Conservation (phyloP, 106 monocot species). For the Dendrobium officinale region DNA sequence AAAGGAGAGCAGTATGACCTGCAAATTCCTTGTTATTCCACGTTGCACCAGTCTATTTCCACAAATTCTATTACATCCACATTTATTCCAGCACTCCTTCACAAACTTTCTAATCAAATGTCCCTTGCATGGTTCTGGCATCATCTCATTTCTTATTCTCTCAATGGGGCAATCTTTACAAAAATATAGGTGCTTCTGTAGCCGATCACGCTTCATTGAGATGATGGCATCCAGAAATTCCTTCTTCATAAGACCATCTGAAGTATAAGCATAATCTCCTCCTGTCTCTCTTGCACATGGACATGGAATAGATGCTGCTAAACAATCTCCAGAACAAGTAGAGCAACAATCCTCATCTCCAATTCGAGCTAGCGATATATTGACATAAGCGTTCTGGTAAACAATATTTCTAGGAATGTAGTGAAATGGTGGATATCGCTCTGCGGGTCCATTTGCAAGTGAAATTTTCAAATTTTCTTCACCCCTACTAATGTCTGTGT, state of each 20-base stretch:
- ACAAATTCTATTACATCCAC: constrained; percentile 72
- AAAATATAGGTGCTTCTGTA: constrained; percentile 30
- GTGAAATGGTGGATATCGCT: constrained; percentile 40
- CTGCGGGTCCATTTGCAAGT: constrained; percentile 33
- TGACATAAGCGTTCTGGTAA: constrained; percentile 71
- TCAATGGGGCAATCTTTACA: constrained; percentile 79
- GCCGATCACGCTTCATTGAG: constrained; percentile 24
- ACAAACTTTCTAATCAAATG: constrained; percentile 64
- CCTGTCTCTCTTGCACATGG: constrained; percentile 83
- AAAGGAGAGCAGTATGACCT: constrained; percentile 22
- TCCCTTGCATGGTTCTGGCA: constrained; percentile 61
- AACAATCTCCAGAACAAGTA: constrained; percentile 68
- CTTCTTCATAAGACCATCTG: constrained; percentile 44
- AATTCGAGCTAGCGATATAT: constrained; percentile 76
- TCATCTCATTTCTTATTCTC: constrained; percentile 28
- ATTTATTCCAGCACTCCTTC: constrained; percentile 93
- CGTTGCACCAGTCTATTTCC: constrained; percentile 85
- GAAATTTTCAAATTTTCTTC: constrained; percentile 60
- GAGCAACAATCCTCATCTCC: constrained; percentile 87
- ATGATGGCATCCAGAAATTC: constrained; percentile 61
- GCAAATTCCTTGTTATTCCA: constrained; percentile 62
- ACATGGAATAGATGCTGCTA: constrained; percentile 59
- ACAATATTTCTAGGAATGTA: constrained; percentile 62
- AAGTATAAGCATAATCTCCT: constrained; percentile 75
- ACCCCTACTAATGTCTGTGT: constrained; percentile 70